phyloP scores from a whole-genome alignment of 2,329 filamentous ascomycete species.

The Blastomyces gilchristii region DNA sequence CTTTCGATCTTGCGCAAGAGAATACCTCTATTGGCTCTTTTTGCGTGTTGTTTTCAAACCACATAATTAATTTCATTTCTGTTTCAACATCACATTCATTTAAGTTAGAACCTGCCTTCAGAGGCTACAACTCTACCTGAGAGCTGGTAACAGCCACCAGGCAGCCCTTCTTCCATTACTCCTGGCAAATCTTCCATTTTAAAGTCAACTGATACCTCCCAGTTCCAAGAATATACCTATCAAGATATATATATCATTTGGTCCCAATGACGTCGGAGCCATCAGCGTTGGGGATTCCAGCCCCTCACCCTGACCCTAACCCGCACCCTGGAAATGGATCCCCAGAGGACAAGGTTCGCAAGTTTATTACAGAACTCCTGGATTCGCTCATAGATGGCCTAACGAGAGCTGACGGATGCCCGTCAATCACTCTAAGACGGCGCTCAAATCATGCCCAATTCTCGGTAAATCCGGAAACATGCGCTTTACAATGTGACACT shows the following conservation, averaged over 20 bases:
- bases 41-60: not conserved
- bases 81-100: not conserved
- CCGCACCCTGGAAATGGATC: not conserved
- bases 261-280: not conserved
- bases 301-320: not conserved
- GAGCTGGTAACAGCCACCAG: not conserved
- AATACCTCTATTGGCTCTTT: not conserved
- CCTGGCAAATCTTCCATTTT: not conserved
- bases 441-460: constrained; percentile 18
- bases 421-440: constrained; percentile 21
- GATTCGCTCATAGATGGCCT: constrained; percentile 21
- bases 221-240: not conserved
- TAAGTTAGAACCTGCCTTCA: not conserved
- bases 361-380: constrained; percentile 25
- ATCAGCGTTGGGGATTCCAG: not conserved
- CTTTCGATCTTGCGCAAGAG: not conserved
- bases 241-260: not conserved
- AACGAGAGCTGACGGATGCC: constrained; percentile 20
- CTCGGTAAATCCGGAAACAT: constrained; percentile 22
- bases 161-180: not conserved
- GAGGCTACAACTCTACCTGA: not conserved
- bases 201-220: not conserved
- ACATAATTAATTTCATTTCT: not conserved
- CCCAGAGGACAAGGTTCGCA: constrained; percentile 18
- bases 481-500: constrained; percentile 20